phyloP scores from a whole-genome alignment of 495 filamentous ascomycete species.

The Aspergillus funiculosus region DNA sequence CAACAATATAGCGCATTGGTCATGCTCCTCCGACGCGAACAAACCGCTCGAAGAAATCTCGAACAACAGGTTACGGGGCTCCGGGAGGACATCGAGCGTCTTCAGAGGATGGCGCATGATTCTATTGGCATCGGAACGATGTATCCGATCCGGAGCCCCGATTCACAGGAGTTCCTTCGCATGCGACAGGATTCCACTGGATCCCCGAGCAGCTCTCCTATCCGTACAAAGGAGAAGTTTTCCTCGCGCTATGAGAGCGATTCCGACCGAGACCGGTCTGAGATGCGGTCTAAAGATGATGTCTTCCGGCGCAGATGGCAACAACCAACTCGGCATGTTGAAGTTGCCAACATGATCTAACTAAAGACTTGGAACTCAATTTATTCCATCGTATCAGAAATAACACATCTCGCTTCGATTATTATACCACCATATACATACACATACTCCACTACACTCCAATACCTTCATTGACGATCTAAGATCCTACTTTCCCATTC shows the following conservation, averaged over 20 bases:
- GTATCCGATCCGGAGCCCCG: constrained; percentile 33
- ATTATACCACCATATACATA: no score
- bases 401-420: no score
- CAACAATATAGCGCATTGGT: constrained; percentile 54
- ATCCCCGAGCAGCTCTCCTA: constrained; percentile 12
- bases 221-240: constrained; percentile 8
- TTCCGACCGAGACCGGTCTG: constrained; percentile 13
- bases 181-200: constrained; percentile 24
- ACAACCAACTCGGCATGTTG: constrained; percentile 14
- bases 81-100: constrained; percentile 45
- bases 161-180: constrained; percentile 34
- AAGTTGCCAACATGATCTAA: constrained; percentile 19
- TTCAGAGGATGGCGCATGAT: constrained; percentile 31
- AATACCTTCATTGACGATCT: constrained; percentile 2
- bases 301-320: constrained; percentile 8
- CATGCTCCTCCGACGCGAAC: constrained; percentile 50
- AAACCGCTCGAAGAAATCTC: constrained; percentile 47
- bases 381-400: no score
- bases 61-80: constrained; percentile 48
- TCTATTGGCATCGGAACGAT: constrained; percentile 34
- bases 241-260: constrained; percentile 15
- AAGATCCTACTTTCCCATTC: constrained; percentile 6
- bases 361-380: no score
- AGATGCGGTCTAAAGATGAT: constrained; percentile 10
- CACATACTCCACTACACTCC: not conserved